These are phyloP conservation scores for Rutstroemia sp. DNA, from an alignment of 2,329 filamentous ascomycete genomes.

Conservation along the genomic window DNA sequence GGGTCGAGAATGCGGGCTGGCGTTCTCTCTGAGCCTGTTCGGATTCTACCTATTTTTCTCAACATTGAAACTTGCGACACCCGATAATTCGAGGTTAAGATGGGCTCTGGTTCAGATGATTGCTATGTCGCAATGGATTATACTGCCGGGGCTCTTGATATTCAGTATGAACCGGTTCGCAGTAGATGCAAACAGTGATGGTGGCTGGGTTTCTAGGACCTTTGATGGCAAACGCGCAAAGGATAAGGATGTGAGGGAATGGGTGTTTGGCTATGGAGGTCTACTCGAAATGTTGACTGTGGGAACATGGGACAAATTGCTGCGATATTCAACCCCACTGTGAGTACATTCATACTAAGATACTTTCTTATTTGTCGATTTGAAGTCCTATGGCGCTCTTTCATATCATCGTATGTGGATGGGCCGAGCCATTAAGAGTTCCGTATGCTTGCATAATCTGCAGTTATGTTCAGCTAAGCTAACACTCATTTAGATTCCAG, in stretches of 20 bases:
- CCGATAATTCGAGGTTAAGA: slow-evolving; percentile 68
- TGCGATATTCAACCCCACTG: slow-evolving; percentile 85
- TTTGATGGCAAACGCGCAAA: slow-evolving; percentile 59
- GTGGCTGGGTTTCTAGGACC: slow-evolving; percentile 75
- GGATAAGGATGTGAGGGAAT: slow-evolving; percentile 65
- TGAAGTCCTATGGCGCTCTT: no score
- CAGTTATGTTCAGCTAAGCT: background rate
- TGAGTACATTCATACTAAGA: background rate
- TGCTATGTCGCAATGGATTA: slow-evolving; percentile 73
- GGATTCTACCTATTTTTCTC: slow-evolving; percentile 89
- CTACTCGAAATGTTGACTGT: slow-evolving; percentile 73
- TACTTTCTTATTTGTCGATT: no score
- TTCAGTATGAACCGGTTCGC: slow-evolving; percentile 96
- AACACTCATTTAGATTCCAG: slow-evolving; percentile 53
- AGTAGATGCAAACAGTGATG: slow-evolving; percentile 67
- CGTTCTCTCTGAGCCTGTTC: slow-evolving; percentile 84
- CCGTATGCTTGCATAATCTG: no score
- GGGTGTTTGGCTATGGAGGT: slow-evolving; percentile 82
- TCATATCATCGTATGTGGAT: no score
- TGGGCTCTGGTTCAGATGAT: slow-evolving; percentile 63
- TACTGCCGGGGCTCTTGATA: slow-evolving; percentile 81
- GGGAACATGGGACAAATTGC: slow-evolving; percentile 78
- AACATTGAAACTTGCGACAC: slow-evolving; percentile 69
- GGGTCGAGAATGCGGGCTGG: slow-evolving; percentile 85
- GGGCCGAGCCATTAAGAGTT: no score